Base-by-base conservation (phyloP, 2,329 filamentous ascomycete genomes). In the Epichloe sylvatica region DNA sequence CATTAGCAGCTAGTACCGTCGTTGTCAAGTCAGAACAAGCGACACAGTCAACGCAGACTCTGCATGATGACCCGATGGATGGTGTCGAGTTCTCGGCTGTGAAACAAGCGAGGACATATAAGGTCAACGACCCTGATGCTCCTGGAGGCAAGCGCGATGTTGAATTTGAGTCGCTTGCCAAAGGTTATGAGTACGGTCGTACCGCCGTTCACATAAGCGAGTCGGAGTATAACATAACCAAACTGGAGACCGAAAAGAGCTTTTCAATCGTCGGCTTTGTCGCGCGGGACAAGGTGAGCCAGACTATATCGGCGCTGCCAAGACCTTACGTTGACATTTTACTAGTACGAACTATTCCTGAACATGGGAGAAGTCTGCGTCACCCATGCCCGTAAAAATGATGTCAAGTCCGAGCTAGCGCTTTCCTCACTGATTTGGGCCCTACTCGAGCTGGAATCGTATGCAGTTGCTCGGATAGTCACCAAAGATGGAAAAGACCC, bases 201-300 rank as follows among this genome's bases (percentile, higher is more conserved):
- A 96, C 91, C 0, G 88, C 86, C 2, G 91, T 98, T 1, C 83
- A 85, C 56, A 95, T 98, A 56, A 86, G 80, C 55, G 83, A 90
- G 57, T 84, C 84, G 0, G 91, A 98, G 59, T 77, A 84, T 63
- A 88, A 90, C 56, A 81, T 96, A 51, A 94, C 88, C n/a, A 89
- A 85, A 55, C 74, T 96, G 35, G 83, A 94, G 59, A 92, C 88
- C 0, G 66, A 70, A 9, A 82, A 84, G 51, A 75, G 77, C 7
- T 80, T 97, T 51, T 83, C 88, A 3, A 83, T 98, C 40, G 71
- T 98, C 47, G 92, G 92, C 0, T 98, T 98, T 59, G 78, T 97
- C 33, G 78, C 81, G 3, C 78, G 70, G 55, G 75, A 83, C 51
- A 82, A 83, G 64, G 84, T 86, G 68, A 54, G 67, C 19, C 13